Evolutionary conservation across 2,329 filamentous ascomycete species (phyloP).

Genomic region (Colletotrichum phormii): DNA sequence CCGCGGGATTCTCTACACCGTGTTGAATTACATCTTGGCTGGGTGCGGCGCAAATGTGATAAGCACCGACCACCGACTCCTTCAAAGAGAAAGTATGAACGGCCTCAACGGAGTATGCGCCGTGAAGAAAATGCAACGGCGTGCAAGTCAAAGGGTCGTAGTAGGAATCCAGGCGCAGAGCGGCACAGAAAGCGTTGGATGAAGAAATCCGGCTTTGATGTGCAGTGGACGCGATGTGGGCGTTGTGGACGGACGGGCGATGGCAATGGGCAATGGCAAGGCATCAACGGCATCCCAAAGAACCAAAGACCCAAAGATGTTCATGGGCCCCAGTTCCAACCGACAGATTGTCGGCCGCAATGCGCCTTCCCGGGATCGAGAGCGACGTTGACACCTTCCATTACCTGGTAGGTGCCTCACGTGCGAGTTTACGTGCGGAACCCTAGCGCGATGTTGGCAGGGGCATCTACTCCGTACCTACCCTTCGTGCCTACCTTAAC

Average conservation of each 20-base stretch:
- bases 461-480: too few relatives aligned
- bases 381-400: too few relatives aligned
- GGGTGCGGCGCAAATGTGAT: neutral
- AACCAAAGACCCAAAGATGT: too few relatives aligned
- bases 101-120: neutral
- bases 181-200: constrained; percentile 7
- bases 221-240: neutral
- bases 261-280: neutral
- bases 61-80: neutral
- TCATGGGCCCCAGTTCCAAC: too few relatives aligned
- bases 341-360: too few relatives aligned
- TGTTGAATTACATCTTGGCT: neutral
- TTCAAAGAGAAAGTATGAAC: neutral
- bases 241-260: too few relatives aligned
- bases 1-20: neutral
- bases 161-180: neutral
- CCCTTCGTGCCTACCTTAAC: too few relatives aligned
- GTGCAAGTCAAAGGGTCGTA: neutral
- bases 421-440: too few relatives aligned
- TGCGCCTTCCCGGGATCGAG: too few relatives aligned
- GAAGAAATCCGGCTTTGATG: neutral
- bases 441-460: too few relatives aligned
- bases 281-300: neutral
- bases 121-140: neutral
- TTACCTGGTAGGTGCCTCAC: too few relatives aligned